Base-by-base conservation (phyloP, 305 asterid genomes). In the Galium porrigens region DNA sequence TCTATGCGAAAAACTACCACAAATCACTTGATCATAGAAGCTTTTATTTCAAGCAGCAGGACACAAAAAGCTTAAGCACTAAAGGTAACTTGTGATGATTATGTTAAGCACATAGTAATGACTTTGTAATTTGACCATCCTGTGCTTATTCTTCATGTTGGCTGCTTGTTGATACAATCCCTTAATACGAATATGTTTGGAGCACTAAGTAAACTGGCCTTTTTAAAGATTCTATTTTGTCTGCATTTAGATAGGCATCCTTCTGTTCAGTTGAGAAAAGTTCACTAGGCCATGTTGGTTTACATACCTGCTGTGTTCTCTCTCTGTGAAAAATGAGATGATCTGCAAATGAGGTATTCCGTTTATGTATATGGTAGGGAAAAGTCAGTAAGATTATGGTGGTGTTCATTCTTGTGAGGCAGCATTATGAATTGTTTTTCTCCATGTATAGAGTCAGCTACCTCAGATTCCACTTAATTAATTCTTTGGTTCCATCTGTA, bases 21-120 rank as follows among this genome's bases (percentile, higher is more conserved):
- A 94, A 94, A 75, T 90, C 99, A 73, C 96, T 94, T 71, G 99
- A 94, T 78, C 97, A 94, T 68, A 83, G 95, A 76, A 94, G 99
- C 81, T 94, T 94, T 74, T 90, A 85, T 77, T 94, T 94, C 80
- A 94, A 90, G 82, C 99, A 94, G 85, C 96, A 94, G 81, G 99
- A 90, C 77, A 72, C 94, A 6, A 94, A 86, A 84, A 88, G 81
- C 85, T 84, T 94, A 88, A 88, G 95, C 68, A 74, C 88, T 63
- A 94, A 94, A 88, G 99, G 99, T 94, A 85, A 84, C 61, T 75
- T 70, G 49, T 70, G 64, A 41, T 57, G 70, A 72, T 70, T 58
- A 65, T 68, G 68, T 64, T 11, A 60, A 73, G 70, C 49, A 52
- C 73, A 52, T 51, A 37, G 72, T 75, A 46, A 73, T 68, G 59